Base-by-base conservation (phyloP, 176 grass and related monocot genomes). In the bread wheat (Triticum aestivum) region DNA sequence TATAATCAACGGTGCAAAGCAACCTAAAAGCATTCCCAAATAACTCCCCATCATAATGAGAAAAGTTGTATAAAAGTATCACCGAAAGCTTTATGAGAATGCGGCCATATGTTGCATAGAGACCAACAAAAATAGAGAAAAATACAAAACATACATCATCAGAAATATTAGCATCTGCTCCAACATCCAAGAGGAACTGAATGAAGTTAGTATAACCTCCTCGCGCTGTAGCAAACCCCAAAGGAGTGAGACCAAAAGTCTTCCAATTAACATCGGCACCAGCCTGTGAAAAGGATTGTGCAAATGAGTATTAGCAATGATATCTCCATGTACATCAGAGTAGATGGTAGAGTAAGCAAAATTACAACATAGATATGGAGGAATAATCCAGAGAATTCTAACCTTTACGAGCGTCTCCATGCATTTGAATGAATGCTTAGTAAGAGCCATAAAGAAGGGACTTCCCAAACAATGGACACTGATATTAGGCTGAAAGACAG, bases 391-490 rank as follows among this genome's bases (percentile, higher is more conserved):
- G 14, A 80, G 27, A 73, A 52, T 73, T 73, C 56, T 73, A 29
- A 68, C 87, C 87, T 89, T 84, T 56, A 84, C 38, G 11, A 89
- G 87, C 80, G 80, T 67, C 32, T 89, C 80, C 82, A 85, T 80
- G 77, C 82, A 89, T 76, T 89, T 85, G 67, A 89, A 41, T 24
- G 82, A 89, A 75, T 32, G 67, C 68, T 52, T 73, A 21, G 29
- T 1, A 32, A 89, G 15, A 73, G 87, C 39, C 71, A 59, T 51
- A 12, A 29, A 52, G 15, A 89, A n/a, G 26, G 87, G 41, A 41
- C 58, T 56, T 6, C 75, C 51, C 2, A 39, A 0, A 8, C 41
- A 56, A 2, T 32, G 7, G 11, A 41, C 11, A 24, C 9, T 59
- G 23, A 12, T 12, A 26, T 89, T 89, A 20, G 82, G 87, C 87